Evolutionary conservation across 805 yeast genomes (phyloP).

Genomic region (Candida ficus): DNA sequence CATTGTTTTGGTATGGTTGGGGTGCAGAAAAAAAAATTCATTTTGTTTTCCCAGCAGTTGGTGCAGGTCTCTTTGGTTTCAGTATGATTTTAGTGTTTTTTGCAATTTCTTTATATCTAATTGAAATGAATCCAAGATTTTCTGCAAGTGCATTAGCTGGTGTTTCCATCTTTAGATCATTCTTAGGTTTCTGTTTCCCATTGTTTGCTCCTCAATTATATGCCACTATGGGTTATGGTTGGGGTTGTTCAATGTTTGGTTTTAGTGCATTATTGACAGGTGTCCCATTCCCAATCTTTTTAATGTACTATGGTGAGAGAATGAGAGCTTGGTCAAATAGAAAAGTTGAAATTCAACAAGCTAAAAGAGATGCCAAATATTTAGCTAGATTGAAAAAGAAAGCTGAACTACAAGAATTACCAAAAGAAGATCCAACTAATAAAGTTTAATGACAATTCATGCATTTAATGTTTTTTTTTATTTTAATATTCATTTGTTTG

Average conservation of each 20-base stretch:
- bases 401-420: background rate
- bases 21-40: conserved; percentile 48
- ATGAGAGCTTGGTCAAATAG: conserved; percentile 52
- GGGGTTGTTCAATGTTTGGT: conserved; percentile 65
- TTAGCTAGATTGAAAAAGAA: conserved; percentile 28
- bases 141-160: conserved; percentile 67
- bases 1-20: conserved; percentile 70
- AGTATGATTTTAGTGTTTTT: conserved; percentile 59
- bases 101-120: conserved; percentile 56
- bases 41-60: conserved; percentile 63
- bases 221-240: conserved; percentile 52
- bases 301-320: conserved; percentile 49
- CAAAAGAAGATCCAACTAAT: background rate
- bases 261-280: conserved; percentile 51
- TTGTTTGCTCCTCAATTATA: conserved; percentile 58
- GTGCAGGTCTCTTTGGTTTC: conserved; percentile 53
- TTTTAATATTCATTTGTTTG: too few species aligned
- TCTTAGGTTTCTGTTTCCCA: conserved; percentile 66
- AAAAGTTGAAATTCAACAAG: conserved; percentile 42
- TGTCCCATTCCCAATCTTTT: conserved; percentile 58
- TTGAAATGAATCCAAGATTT: conserved; percentile 62
- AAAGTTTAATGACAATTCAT: background rate
- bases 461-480: too few species aligned
- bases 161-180: conserved; percentile 59
- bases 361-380: conserved; percentile 37